Evolutionary conservation across 768 basidiomycete species (phyloP).

Genomic region (Strobilomyces confusus): DNA sequence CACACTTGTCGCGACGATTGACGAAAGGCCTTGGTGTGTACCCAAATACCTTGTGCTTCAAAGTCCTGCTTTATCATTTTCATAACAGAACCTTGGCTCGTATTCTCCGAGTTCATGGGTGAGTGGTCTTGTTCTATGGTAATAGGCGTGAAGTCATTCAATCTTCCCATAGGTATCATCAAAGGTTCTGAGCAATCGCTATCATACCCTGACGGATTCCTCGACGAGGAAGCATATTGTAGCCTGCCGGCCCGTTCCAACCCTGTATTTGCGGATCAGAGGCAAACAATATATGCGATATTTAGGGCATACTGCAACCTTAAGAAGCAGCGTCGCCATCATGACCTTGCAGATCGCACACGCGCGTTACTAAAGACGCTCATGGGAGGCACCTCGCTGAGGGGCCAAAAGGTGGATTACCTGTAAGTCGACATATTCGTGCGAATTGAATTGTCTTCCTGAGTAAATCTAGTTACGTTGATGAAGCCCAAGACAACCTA

Average conservation of each 20-base stretch:
- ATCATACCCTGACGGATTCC: constrained; percentile 30
- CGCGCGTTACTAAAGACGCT: constrained; percentile 46
- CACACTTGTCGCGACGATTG: constrained; percentile 43
- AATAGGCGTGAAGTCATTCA: not conserved
- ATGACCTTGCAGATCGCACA: constrained; percentile 63
- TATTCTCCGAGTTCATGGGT: constrained; percentile 68
- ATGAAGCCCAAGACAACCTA: constrained; percentile 71
- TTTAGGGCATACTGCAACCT: constrained; percentile 49
- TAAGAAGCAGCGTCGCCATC: constrained; percentile 42
- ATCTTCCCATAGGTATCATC: constrained; percentile 44
- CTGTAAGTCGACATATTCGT: constrained; percentile 37
- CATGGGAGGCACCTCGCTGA: constrained; percentile 22
- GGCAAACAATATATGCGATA: constrained; percentile 46
- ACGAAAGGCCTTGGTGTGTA: constrained; percentile 48
- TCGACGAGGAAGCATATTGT: constrained; percentile 45
- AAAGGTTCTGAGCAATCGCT: constrained; percentile 61
- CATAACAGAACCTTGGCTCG: constrained; percentile 51
- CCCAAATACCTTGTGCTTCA: not conserved
- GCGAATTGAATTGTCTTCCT: not conserved
- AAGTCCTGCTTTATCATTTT: not conserved
- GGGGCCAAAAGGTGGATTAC: constrained; percentile 47
- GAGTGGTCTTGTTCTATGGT: constrained; percentile 3
- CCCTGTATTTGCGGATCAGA: constrained; percentile 48
- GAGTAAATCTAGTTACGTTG: constrained; percentile 47
- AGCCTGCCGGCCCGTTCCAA: constrained; percentile 49